Base-by-base conservation (phyloP, 306 rosid species). In the Fragaria iinumae region DNA sequence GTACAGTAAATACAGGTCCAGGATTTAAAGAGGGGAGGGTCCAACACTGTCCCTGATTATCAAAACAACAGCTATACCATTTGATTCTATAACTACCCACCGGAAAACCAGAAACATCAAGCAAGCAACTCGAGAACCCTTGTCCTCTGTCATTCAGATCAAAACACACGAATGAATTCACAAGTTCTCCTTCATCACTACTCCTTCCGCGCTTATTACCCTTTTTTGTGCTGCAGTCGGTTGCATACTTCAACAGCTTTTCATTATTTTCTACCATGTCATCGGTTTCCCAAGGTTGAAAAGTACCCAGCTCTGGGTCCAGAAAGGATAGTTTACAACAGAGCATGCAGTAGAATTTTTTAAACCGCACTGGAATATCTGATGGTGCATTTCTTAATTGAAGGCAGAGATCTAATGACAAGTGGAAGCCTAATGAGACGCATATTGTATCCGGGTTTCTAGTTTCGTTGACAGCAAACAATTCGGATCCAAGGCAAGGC, bases 81-180 rank as follows among this genome's bases (percentile, higher is more conserved):
- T 84, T 89, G 62, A 88, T 85, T 80, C 87, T 87, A 27, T 89
- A 89, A 68, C 80, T 78, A 62, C 93, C 97, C 10, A 62, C 77
- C 0, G 89, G 89, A 80, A 86, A 88, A 57, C 79, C 41, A 62
- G 93, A 86, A 75, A 91, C 83, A 76, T 88, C 90, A 73, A 91
- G 89, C 84, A 80, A 69, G 87, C 95, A 91, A 63, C 84, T 85
- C 20, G 90, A 75, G 80, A 91, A 89, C 18, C 93, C 95, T 71
- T 89, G 95, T 23, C 95, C 88, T 77, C 80, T 87, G 74, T 85
- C 81, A 47, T 88, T 81, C 43, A 83, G 81, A 79, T 84, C 77
- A 29, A 90, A 84, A 29, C 72, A 43, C 50, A 78, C 73, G 50
- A 83, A 87, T 11, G 83, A 49, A 29, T 76, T 75, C 29, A 81